Evolutionary conservation across 139 green algal species (phyloP).

Genomic region (Zygnema cylindricum): DNA sequence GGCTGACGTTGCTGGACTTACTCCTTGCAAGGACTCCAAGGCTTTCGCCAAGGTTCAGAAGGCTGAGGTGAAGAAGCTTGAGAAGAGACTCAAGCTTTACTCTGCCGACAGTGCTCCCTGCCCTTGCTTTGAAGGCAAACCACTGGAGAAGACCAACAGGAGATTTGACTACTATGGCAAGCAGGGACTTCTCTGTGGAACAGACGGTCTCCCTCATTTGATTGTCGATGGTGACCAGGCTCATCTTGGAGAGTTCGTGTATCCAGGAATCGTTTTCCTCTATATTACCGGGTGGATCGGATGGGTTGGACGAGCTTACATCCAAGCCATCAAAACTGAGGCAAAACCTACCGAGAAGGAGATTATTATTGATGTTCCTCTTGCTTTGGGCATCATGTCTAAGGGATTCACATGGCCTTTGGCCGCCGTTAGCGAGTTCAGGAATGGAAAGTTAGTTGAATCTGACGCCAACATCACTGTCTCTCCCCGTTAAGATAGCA

Average conservation of each 20-base stretch:
- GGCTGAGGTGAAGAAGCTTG: constrained; percentile 89
- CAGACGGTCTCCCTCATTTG: constrained; percentile 95
- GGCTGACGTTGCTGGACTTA: constrained; percentile 97
- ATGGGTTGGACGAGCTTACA: too few species aligned
- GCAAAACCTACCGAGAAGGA: constrained; percentile 98
- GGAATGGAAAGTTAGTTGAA: too few species aligned
- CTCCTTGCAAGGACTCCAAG: constrained; percentile 94
- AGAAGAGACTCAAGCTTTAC: constrained; percentile 81
- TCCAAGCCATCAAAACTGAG: too few species aligned
- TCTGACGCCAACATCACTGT: too few species aligned
- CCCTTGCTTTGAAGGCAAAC: constrained; percentile 83
- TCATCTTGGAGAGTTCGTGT: too few species aligned
- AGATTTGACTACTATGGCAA: too few species aligned
- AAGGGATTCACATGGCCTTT: too few species aligned
- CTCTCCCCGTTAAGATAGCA: too few species aligned
- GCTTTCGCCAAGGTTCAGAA: constrained; percentile 92
- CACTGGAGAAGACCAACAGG: constrained; percentile 91
- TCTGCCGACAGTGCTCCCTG: constrained; percentile 42
- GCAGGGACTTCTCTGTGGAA: constrained; percentile 93
- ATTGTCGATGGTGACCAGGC: constrained; percentile 99
- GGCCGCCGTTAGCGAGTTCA: too few species aligned
- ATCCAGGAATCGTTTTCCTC: too few species aligned
- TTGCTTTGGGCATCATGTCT: constrained; percentile 79
- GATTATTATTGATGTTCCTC: constrained; percentile 97
- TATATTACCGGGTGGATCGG: too few species aligned